These are phyloP conservation scores for Fusarium staphyleae DNA, from an alignment of 2,329 filamentous ascomycete species.

Conservation along the genomic window DNA sequence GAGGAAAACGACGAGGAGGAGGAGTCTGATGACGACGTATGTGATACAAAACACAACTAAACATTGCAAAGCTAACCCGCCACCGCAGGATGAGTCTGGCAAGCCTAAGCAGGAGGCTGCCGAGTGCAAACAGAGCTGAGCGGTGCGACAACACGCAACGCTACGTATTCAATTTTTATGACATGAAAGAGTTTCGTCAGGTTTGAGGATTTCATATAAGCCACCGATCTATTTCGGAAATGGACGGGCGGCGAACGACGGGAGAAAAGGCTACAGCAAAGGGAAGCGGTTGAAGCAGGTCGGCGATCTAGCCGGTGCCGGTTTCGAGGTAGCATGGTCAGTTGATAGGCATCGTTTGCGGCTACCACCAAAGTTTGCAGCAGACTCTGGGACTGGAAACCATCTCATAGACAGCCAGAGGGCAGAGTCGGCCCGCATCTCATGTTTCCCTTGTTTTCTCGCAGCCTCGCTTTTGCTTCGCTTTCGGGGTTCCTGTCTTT, in stretches of 20 bases:
- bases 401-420: conserved; percentile 41
- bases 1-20: conserved; percentile 86
- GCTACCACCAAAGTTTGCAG: conserved; percentile 34
- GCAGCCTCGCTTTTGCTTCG: conserved; percentile 35
- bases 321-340: conserved; percentile 42
- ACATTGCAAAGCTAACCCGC: conserved; percentile 14
- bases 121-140: conserved; percentile 95
- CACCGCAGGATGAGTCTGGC: conserved; percentile 75
- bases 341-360: conserved; percentile 41
- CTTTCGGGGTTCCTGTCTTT: conserved; percentile 34
- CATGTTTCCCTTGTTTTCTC: conserved; percentile 37
- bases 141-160: conserved; percentile 47
- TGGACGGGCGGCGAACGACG: conserved; percentile 31
- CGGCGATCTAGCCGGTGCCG: conserved; percentile 38
- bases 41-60: conserved; percentile 33
- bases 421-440: conserved; percentile 37
- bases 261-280: conserved; percentile 42
- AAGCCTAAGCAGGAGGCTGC: conserved; percentile 94
- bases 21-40: conserved; percentile 79
- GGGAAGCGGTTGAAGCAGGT: conserved; percentile 39
- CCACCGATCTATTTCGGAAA: conserved; percentile 32
- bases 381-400: conserved; percentile 39
- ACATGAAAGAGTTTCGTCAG: conserved; percentile 38
- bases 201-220: conserved; percentile 37
- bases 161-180: conserved; percentile 32